Conservation (phyloP, 768 basidiomycete species). For the Tulasnella sp. region DNA sequence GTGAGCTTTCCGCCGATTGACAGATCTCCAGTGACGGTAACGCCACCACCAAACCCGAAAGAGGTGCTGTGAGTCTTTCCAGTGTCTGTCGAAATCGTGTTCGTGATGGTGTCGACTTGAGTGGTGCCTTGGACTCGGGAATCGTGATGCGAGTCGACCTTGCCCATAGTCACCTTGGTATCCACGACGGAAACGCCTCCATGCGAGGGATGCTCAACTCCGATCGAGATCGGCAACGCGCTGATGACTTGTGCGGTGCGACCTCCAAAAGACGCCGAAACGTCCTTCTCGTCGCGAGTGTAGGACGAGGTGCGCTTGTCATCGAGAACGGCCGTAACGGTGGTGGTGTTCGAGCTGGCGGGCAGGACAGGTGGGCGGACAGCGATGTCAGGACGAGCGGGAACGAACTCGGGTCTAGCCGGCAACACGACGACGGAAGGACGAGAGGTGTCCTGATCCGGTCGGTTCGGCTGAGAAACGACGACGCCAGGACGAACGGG, state of each 20-base stretch:
- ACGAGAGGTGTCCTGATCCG: no score
- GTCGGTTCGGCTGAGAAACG: no score
- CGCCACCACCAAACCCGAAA: neutral
- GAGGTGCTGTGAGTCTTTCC: neutral
- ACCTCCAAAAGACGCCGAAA: neutral
- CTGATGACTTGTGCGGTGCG: neutral
- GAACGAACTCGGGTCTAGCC: no score
- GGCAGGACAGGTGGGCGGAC: no score
- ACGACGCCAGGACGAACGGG: no score
- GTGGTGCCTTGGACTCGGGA: neutral
- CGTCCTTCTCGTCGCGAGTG: neutral
- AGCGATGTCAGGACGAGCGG: no score
- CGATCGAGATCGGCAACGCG: neutral
- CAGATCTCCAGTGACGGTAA: neutral
- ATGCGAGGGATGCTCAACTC: neutral
- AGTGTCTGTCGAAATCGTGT: neutral
- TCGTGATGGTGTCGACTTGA: neutral
- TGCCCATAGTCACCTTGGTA: no score
- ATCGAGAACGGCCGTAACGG: neutral
- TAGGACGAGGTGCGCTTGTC: neutral
- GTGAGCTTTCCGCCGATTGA: neutral
- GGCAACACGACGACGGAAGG: no score
- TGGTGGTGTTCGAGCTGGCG: neutral
- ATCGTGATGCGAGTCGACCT: no score
- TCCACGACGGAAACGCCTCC: no score